Base-by-base conservation (phyloP, 192 early-diverging fungal species). In the Gamsiella multidivaricata region DNA sequence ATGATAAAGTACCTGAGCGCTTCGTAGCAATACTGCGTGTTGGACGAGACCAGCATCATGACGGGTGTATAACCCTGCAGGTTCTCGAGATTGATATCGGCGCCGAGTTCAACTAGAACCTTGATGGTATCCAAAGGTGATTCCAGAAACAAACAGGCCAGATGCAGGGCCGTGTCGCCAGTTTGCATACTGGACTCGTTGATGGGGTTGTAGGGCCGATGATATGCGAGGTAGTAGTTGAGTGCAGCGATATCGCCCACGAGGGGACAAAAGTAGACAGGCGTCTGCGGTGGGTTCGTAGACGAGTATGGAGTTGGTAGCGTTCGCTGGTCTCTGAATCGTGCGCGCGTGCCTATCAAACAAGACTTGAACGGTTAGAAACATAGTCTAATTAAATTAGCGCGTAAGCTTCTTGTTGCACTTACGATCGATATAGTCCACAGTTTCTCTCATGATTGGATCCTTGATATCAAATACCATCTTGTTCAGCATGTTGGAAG, bases 51-150 rank as follows among this genome's bases (percentile, higher is more conserved):
- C 53, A 78, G 37, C 31, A 69, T 68, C 65, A 69, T 78, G 18
- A 64, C 29, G 1, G 74, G 74, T 2, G 60, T 78, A 23, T 78
- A 78, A 20, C 74, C 74, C n/a, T 78, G 74, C 33, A 78, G 29
- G 31, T 78, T 69, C 43, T 78, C 74, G 33, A 68, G 74, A 41
- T 78, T 78, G 41, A 78, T 78, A 17, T 78, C 74, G 5, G 74
- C 74, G 2, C 74, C 74, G 25, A 78, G 65, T 29, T 78, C 74
- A 20, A 78, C 60, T 15, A 78, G 54, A 23, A 78, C 65, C 47
- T 78, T 78, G 65, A 78, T 78, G 31, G 65, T 78, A 34, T 78
- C 74, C 59, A 78, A 7, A 3, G 74, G 74, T 0, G 65, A 68
- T 25, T 78, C 74, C 8, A 78, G 52, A 41, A 78, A 69, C 18